phyloP scores from a whole-genome alignment of 495 filamentous ascomycete genomes.

The Aspergillus mulundensis region DNA sequence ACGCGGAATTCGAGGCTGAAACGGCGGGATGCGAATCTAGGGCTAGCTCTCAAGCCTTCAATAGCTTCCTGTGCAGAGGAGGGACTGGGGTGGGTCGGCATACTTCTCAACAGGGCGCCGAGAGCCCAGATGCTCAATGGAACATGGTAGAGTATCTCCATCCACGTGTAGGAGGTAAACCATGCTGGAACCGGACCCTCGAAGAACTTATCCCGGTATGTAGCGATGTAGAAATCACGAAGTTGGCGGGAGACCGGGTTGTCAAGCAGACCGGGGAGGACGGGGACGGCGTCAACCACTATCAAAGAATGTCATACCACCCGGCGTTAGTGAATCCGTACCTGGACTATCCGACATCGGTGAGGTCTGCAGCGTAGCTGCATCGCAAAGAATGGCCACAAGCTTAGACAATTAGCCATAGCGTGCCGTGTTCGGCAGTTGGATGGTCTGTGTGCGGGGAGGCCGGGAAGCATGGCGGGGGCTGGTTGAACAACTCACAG shows the following conservation, averaged over 20 bases:
- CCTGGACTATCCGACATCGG: neutral
- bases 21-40: neutral
- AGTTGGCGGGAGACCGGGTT: constrained; percentile 46
- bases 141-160: constrained; percentile 66
- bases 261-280: constrained; percentile 56
- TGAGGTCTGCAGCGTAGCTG: neutral
- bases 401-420: neutral
- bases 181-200: constrained; percentile 57
- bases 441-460: neutral
- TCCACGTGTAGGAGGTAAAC: constrained; percentile 64
- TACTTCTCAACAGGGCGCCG: constrained; percentile 48
- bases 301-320: constrained; percentile 6
- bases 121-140: constrained; percentile 66
- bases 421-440: neutral
- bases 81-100: constrained; percentile 10
- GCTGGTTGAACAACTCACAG: constrained; percentile 41
- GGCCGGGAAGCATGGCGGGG: constrained; percentile 2
- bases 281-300: constrained; percentile 64
- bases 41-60: neutral
- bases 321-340: constrained; percentile 6
- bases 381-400: neutral
- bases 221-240: constrained; percentile 60
- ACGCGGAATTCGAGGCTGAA: neutral
- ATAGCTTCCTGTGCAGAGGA: neutral
- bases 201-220: constrained; percentile 75